These are phyloP conservation scores for Talaromyces proteolyticus DNA, from an alignment of 495 filamentous ascomycete genomes.

Conservation along the genomic window DNA sequence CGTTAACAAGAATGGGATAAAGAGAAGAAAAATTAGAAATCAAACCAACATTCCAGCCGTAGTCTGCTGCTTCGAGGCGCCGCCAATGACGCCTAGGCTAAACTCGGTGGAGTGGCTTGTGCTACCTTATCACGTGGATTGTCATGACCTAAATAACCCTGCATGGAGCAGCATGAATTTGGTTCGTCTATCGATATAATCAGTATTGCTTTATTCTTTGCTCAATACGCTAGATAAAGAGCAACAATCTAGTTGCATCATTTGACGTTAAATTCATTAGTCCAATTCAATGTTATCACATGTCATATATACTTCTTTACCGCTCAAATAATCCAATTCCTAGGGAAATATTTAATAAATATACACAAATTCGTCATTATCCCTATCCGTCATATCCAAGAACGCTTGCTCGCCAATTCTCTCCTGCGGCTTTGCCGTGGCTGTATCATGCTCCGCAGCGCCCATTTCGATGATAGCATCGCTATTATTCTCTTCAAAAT, in stretches of 20 bases:
- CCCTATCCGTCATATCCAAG: conserved; percentile 52
- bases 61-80: no score
- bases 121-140: background rate
- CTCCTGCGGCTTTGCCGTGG: conserved; percentile 9
- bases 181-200: background rate
- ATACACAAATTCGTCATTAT: conserved; percentile 66
- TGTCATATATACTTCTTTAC: no score
- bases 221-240: no score
- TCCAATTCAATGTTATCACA: no score
- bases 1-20: no score
- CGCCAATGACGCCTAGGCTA: background rate
- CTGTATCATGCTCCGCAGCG: conserved; percentile 13
- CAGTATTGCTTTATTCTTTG: no score
- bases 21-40: no score
- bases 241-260: background rate
- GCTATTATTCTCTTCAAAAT: conserved; percentile 11
- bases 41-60: no score
- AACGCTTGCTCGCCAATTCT: conserved; percentile 36
- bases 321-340: no score
- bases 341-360: conserved; percentile 38
- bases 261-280: background rate
- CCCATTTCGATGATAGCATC: conserved; percentile 3
- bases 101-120: background rate
- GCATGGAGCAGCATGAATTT: no score
- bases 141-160: background rate